phyloP scores from a whole-genome alignment of 768 basidiomycete species.

The Lactarius psammicola region DNA sequence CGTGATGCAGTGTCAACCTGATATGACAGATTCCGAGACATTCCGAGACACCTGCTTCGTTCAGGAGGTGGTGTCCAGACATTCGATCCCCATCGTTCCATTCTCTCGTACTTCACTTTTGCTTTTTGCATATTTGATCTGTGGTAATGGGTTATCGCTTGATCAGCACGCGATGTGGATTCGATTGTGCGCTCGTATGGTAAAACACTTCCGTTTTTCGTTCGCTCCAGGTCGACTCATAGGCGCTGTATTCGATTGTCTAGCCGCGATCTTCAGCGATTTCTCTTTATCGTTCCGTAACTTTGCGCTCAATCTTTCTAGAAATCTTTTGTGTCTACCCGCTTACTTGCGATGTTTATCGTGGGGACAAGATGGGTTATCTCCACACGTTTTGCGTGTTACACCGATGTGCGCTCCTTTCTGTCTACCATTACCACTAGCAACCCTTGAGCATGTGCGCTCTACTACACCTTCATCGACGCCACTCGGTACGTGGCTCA shows the following conservation, averaged over 20 bases:
- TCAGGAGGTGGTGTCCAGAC: background rate
- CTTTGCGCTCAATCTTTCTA: background rate
- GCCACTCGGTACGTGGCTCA: conserved; percentile 4
- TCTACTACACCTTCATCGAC: background rate
- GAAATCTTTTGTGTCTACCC: background rate
- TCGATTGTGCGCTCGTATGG: conserved; percentile 3
- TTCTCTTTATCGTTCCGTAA: background rate
- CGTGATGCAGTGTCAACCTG: background rate
- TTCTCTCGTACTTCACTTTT: background rate
- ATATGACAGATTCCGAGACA: background rate
- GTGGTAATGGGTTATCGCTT: background rate
- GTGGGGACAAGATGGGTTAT: conserved; percentile 5
- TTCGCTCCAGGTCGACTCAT: background rate
- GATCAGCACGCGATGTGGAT: background rate
- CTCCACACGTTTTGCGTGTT: background rate
- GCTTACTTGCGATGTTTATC: conserved; percentile 17
- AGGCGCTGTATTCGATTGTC: background rate
- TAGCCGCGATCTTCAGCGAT: background rate
- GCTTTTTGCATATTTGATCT: conserved; percentile 1
- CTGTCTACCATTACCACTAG: background rate
- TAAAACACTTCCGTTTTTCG: background rate
- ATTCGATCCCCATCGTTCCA: background rate
- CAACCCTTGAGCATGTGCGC: background rate
- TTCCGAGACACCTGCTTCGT: background rate
- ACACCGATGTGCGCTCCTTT: background rate